These are phyloP conservation scores for Gossypium sturtianum DNA, from an alignment of 345 rosid genomes.

Conservation along the genomic window DNA sequence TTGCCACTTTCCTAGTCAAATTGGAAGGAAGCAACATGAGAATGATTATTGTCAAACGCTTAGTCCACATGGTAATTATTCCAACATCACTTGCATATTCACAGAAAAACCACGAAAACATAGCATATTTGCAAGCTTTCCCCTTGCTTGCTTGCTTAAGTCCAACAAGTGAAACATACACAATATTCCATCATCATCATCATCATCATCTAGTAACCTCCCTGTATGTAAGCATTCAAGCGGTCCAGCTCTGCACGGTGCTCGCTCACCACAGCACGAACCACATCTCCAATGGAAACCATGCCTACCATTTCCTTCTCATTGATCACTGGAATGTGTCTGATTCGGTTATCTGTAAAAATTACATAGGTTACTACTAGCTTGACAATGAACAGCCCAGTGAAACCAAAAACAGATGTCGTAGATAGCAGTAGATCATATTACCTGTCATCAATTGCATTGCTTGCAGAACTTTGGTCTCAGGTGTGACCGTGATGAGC, in stretches of 20 bases:
- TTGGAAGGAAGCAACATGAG: neutral
- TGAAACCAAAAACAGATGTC: neutral
- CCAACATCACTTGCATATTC: constrained; percentile 2
- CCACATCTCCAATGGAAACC: constrained; percentile 99
- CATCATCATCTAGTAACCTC: constrained; percentile 66
- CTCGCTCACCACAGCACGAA: constrained; percentile 94
- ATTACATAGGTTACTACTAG: constrained; percentile 3
- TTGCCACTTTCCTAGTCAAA: neutral
- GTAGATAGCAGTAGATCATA: neutral
- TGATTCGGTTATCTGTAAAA: constrained; percentile 75
- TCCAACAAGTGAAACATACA: neutral
- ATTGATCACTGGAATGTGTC: constrained; percentile 89
- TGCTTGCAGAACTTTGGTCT: constrained; percentile 90
- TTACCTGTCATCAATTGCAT: constrained; percentile 99
- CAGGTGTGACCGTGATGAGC: constrained; percentile 86
- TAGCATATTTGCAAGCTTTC: constrained; percentile 12
- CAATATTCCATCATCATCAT: constrained; percentile 19
- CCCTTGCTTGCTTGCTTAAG: constrained; percentile 6
- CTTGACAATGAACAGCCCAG: neutral
- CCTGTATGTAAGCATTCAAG: constrained; percentile 83
- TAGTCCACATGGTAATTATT: constrained; percentile 8
- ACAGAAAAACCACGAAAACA: constrained; percentile 1
- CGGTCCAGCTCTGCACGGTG: constrained; percentile 90
- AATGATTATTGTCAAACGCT: neutral
- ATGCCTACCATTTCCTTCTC: constrained; percentile 86